Conservation (phyloP, 169 alveolate genomes). For the Babesia ovis region DNA sequence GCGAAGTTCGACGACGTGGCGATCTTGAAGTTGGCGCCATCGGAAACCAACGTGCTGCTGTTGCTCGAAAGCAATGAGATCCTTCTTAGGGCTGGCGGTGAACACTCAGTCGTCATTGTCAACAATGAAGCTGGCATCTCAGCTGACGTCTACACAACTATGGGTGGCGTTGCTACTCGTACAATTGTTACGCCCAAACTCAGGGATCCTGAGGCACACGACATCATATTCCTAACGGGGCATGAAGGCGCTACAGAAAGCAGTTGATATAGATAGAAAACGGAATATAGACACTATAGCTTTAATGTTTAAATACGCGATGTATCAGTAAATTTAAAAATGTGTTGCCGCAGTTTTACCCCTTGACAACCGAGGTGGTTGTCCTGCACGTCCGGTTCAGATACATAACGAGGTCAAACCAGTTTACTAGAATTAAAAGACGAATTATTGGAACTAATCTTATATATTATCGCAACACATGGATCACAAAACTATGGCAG, state of each 20-base stretch:
- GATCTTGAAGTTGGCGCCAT: neutral
- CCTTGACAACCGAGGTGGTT: no score
- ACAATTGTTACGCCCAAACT: slow-evolving; percentile 9
- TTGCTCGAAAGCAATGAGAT: slow-evolving; percentile 18
- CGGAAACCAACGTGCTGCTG: neutral
- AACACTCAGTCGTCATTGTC: neutral
- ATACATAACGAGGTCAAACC: no score
- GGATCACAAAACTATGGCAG: neutral
- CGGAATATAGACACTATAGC: no score
- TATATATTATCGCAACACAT: neutral
- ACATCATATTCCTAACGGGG: neutral
- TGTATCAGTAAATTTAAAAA: no score
- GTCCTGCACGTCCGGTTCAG: no score
- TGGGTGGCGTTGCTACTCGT: slow-evolving; percentile 2
- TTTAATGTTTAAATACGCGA: no score
- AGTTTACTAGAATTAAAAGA: no score
- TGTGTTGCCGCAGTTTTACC: no score
- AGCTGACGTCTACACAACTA: slow-evolving; percentile 4
- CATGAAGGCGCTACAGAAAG: no score
- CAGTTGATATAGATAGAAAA: no score
- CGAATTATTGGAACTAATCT: no score
- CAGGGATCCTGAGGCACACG: neutral
- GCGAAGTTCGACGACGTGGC: slow-evolving; percentile 4
- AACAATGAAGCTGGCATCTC: neutral
- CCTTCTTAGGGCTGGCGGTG: slow-evolving; percentile 7